Evolutionary conservation across 768 basidiomycete species (phyloP).

Genomic region (Leccinum ochraceum): DNA sequence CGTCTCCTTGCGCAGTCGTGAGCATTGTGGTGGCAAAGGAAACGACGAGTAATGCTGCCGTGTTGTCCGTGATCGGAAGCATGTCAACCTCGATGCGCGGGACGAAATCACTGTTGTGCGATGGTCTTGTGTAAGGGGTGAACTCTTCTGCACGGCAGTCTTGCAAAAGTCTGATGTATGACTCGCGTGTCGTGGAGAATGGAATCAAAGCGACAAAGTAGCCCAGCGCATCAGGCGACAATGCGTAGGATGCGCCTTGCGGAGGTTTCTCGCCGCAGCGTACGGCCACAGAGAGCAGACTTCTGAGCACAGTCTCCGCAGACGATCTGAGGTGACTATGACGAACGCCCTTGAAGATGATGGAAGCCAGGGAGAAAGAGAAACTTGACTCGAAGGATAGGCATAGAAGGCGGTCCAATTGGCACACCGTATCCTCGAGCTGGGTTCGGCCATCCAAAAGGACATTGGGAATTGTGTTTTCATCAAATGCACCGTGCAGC

Average conservation of each 20-base stretch:
- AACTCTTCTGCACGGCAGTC: constrained; percentile 60
- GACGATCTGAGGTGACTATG: constrained; percentile 62
- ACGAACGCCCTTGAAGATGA: constrained; percentile 86
- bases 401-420: constrained; percentile 71
- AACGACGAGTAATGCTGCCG: constrained; percentile 67
- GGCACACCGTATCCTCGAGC: constrained; percentile 66
- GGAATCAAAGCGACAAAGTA: constrained; percentile 82
- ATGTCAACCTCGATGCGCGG: constrained; percentile 57
- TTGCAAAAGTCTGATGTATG: constrained; percentile 61
- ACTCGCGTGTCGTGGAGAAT: constrained; percentile 54
- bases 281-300: constrained; percentile 62
- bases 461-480: constrained; percentile 50
- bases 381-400: constrained; percentile 79
- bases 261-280: constrained; percentile 37
- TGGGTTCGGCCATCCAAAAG: constrained; percentile 64
- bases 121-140: constrained; percentile 37
- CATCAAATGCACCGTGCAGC: constrained; percentile 56
- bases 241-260: constrained; percentile 44
- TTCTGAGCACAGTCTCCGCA: constrained; percentile 62
- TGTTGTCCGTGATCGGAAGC: constrained; percentile 61
- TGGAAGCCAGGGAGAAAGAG: constrained; percentile 78
- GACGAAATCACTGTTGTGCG: constrained; percentile 46
- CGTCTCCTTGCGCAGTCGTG: constrained; percentile 72
- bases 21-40: constrained; percentile 80
- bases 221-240: constrained; percentile 63